Percentiles rank a stretch among this genome's conserved stretches.
phyloP scores from a whole-genome alignment of 2,329 filamentous ascomycete species.

The Sporothrix dimorphospora region DNA sequence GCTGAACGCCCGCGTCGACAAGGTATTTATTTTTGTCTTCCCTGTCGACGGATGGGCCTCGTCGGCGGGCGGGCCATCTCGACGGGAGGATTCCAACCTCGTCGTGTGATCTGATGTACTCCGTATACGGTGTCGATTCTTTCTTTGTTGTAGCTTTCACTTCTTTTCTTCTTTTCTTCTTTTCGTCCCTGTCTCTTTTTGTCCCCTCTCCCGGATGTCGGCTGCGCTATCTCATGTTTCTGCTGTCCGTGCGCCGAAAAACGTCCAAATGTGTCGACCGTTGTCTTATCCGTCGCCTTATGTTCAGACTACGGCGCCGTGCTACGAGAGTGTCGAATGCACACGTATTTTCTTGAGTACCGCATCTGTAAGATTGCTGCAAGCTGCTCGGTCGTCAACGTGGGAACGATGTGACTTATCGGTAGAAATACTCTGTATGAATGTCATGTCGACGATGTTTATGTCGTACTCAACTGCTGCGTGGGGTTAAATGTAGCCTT shows the following conservation, averaged over 20 bases:
- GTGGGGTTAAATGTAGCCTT: slow-evolving; percentile 4
- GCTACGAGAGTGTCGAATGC: too few relatives aligned
- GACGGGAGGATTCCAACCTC: neutral
- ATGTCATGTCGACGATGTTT: neutral
- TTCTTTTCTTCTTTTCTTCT: neutral
- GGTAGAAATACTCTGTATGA: neutral
- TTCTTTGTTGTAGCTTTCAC: neutral
- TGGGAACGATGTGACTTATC: neutral
- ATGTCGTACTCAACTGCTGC: neutral
- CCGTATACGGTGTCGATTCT: neutral
- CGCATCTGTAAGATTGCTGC: neutral
- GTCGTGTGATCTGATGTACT: neutral
- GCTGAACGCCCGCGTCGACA: neutral
- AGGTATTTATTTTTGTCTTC: slow-evolving; percentile 20
- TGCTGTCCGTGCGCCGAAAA: neutral
- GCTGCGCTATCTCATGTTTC: neutral
- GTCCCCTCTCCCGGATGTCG: neutral
- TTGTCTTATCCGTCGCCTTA: neutral
- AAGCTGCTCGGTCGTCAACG: neutral
- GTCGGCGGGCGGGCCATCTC: neutral
- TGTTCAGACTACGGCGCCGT: neutral
- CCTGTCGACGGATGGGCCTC: neutral
- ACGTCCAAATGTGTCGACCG: neutral
- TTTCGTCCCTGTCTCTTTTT: neutral
- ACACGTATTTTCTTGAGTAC: too few relatives aligned